Percentiles rank a stretch among this genome's conserved stretches.
Conservation (phyloP, 2,329 filamentous ascomycete species). For the Aspergillus sp. region DNA sequence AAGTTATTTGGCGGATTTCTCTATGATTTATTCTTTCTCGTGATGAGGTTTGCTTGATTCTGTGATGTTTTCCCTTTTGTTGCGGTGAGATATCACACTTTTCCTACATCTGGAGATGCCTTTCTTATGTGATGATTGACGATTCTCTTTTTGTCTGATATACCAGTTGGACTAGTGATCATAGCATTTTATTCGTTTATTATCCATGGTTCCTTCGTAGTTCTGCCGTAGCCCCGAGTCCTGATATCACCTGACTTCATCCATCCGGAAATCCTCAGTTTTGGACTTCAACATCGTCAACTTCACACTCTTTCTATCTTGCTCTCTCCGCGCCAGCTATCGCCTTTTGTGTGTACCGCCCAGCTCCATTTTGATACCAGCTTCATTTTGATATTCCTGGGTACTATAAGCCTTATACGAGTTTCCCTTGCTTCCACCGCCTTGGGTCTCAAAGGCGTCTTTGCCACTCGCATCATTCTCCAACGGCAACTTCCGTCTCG, state of each 20-base stretch:
- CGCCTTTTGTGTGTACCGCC: too few relatives aligned
- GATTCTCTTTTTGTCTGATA: conserved; percentile 6
- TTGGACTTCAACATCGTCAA: too few relatives aligned
- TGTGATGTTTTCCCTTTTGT: conserved; percentile 2
- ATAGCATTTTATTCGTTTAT: not conserved
- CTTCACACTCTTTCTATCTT: not conserved
- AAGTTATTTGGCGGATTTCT: not conserved
- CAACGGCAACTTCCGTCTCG: conserved; percentile 2
- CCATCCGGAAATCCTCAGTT: too few relatives aligned
- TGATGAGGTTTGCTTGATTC: not conserved
- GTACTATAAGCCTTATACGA: not conserved
- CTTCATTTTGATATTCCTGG: too few relatives aligned
- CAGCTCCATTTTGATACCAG: too few relatives aligned
- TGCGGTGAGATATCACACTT: not conserved
- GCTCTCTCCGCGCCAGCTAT: not conserved
- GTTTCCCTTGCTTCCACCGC: conserved; percentile 1
- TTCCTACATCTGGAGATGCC: too few relatives aligned
- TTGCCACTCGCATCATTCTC: conserved; percentile 9
- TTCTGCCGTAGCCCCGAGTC: too few relatives aligned
- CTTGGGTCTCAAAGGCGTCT: conserved; percentile 11
- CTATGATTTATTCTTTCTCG: not conserved
- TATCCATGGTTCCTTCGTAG: not conserved
- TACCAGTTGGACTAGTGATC: not conserved
- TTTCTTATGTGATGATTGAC: conserved; percentile 18
- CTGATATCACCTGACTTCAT: too few relatives aligned